phyloP scores from a whole-genome alignment of 805 yeast genomes.

The Starmerella stigmatis region DNA sequence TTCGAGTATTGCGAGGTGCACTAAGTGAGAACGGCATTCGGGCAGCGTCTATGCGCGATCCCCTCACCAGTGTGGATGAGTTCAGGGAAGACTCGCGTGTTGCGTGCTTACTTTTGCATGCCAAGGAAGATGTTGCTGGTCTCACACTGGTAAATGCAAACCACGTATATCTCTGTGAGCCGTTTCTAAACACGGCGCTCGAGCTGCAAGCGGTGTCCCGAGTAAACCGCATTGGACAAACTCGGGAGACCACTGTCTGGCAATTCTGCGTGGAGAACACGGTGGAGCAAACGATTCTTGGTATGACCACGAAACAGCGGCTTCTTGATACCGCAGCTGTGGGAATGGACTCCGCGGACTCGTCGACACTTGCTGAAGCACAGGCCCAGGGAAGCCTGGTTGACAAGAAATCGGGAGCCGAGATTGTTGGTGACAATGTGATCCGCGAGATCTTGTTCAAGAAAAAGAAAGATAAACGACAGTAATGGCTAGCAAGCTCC shows the following conservation, averaged over 20 bases:
- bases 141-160: conserved; percentile 83
- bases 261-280: conserved; percentile 73
- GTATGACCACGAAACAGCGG: conserved; percentile 54
- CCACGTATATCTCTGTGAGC: conserved; percentile 87
- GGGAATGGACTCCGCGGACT: conserved; percentile 17
- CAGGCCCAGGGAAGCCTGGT: conserved; percentile 13
- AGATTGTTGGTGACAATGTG: conserved; percentile 18
- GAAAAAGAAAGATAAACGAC: not conserved
- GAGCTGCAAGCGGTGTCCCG: conserved; percentile 89
- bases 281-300: conserved; percentile 78
- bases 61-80: conserved; percentile 7
- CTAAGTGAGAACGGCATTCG: conserved; percentile 47
- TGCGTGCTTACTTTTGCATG: conserved; percentile 80
- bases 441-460: conserved; percentile 13
- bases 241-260: conserved; percentile 76
- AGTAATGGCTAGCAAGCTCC: no score
- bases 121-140: conserved; percentile 71
- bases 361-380: conserved; percentile 17
- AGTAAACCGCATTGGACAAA: conserved; percentile 87
- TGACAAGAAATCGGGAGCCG: conserved; percentile 22
- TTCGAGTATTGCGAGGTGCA: conserved; percentile 57
- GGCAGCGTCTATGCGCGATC: conserved; percentile 44
- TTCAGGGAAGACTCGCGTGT: conserved; percentile 44
- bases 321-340: conserved; percentile 29
- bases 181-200: conserved; percentile 73